Conservation (phyloP, 2,329 filamentous ascomycete genomes). For the Colletotrichum sp. region DNA sequence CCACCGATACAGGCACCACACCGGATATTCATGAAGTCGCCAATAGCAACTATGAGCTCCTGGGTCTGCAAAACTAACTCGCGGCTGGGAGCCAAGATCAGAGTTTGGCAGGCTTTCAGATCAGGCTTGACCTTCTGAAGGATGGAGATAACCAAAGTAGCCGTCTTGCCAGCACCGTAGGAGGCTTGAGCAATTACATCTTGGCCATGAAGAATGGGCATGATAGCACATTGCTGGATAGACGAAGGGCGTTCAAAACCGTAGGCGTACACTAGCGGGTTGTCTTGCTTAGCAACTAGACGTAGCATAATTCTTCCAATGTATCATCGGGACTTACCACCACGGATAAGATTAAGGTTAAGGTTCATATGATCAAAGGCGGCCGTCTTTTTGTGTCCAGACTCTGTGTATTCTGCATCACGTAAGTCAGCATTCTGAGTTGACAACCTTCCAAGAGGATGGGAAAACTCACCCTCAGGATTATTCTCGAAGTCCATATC, state of each 20-base stretch:
- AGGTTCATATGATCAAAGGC: conserved; percentile 99
- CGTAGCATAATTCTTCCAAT: background rate
- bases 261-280: conserved; percentile 74
- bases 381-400: conserved; percentile 99
- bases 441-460: background rate
- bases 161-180: conserved; percentile 99
- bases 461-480: background rate
- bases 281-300: background rate
- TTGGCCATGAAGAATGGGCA: conserved; percentile 99
- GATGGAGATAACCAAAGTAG: conserved; percentile 98
- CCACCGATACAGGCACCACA: conserved; percentile 99
- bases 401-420: conserved; percentile 59
- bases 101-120: conserved; percentile 95
- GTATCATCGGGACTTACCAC: conserved; percentile 33
- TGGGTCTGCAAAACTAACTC: conserved; percentile 99
- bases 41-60: conserved; percentile 98
- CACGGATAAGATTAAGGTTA: conserved; percentile 96
- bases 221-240: conserved; percentile 99
- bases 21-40: conserved; percentile 99
- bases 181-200: conserved; percentile 99
- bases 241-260: conserved; percentile 99
- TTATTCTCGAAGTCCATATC: background rate
- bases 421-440: background rate
- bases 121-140: conserved; percentile 97
- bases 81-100: conserved; percentile 96